phyloP scores from a whole-genome alignment of 495 filamentous ascomycete species.

The Polyplosphaeria fusca region DNA sequence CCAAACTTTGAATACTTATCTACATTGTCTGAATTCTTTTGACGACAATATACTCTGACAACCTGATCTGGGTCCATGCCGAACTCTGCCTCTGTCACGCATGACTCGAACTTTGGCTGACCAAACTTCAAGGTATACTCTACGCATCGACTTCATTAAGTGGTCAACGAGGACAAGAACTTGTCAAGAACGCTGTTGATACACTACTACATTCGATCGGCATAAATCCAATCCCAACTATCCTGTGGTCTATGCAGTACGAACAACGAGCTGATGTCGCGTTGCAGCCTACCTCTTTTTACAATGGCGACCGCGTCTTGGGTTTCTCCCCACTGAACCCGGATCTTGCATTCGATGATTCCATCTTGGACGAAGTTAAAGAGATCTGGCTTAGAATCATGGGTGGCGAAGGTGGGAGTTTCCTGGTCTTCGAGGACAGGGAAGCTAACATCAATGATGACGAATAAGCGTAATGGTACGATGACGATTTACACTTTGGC shows the following conservation, averaged over 20 bases:
- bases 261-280: slow-evolving; percentile 8
- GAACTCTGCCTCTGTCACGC: no score
- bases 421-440: slow-evolving; percentile 33
- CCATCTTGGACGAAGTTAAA: slow-evolving; percentile 28
- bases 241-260: slow-evolving; percentile 31
- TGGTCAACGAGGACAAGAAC: slow-evolving; percentile 7
- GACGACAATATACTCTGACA: slow-evolving; percentile 85
- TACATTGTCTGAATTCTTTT: slow-evolving; percentile 93
- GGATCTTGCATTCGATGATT: slow-evolving; percentile 36
- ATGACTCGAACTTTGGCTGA: no score
- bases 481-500: no score
- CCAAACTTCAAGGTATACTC: slow-evolving; percentile 26
- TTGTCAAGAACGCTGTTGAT: slow-evolving; percentile 23
- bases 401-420: slow-evolving; percentile 27
- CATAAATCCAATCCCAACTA: slow-evolving; percentile 6
- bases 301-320: background rate
- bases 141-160: slow-evolving; percentile 22
- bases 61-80: slow-evolving; percentile 63
- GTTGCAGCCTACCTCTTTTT: background rate
- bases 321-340: slow-evolving; percentile 4
- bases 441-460: slow-evolving; percentile 27
- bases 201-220: slow-evolving; percentile 18
- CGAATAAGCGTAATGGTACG: slow-evolving; percentile 12
- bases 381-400: slow-evolving; percentile 31
- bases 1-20: slow-evolving; percentile 85